Percentiles rank a stretch among this genome's conserved stretches.
Evolutionary conservation across 305 asterid genomes (phyloP).

Genomic region (Fraxinus floribunda): DNA sequence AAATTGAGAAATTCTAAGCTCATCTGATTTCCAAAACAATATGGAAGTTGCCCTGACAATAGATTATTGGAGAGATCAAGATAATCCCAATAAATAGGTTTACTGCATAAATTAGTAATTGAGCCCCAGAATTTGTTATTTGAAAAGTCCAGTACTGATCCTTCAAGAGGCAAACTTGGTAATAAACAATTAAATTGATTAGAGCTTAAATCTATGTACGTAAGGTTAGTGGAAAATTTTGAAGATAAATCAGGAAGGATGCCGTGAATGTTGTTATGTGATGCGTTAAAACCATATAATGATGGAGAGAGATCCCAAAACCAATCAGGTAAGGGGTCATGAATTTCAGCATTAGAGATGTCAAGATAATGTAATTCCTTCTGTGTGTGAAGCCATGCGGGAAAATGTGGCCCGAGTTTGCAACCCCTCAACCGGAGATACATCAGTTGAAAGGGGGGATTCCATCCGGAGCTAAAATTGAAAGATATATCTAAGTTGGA

Average conservation of each 20-base stretch:
- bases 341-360: constrained; percentile 24
- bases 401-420: constrained; percentile 32
- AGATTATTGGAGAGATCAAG: constrained; percentile 16
- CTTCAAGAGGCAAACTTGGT: background rate
- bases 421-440: background rate
- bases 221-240: background rate
- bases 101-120: background rate
- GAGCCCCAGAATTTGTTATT: background rate
- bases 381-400: constrained; percentile 29
- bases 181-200: background rate
- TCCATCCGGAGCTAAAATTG: constrained; percentile 14
- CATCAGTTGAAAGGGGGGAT: constrained; percentile 20
- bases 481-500: constrained; percentile 16
- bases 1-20: background rate
- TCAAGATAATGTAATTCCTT: background rate
- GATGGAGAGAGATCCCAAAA: constrained; percentile 18
- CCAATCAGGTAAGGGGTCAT: constrained; percentile 34
- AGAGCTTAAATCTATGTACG: background rate
- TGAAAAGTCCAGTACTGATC: background rate
- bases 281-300: constrained; percentile 10
- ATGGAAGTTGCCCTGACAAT: constrained; percentile 1
- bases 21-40: background rate
- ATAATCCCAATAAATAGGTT: background rate
- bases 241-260: constrained; percentile 15
- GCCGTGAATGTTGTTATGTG: constrained; percentile 25